These are phyloP conservation scores for Actinomortierella ambigua DNA, from an alignment of 371 early-diverging fungal genomes.

Conservation along the genomic window DNA sequence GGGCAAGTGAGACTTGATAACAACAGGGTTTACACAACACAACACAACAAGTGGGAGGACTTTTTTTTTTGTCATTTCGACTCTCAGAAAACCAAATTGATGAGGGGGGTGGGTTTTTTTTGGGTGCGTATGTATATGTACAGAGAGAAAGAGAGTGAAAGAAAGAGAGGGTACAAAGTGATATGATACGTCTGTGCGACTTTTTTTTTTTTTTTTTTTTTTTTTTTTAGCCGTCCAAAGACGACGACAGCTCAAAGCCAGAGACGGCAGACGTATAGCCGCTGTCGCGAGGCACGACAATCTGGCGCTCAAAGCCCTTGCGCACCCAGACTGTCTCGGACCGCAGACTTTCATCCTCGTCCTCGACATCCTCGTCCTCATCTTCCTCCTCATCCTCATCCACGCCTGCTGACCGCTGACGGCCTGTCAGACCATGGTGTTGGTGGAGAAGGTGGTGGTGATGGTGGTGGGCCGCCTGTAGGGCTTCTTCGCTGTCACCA, in stretches of 20 bases:
- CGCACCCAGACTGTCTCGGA: conserved; percentile 10
- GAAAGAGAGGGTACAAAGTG: not conserved
- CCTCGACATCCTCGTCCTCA: too few species aligned
- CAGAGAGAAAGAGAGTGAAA: not conserved
- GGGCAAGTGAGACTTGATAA: too few species aligned
- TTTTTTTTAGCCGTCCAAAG: not conserved
- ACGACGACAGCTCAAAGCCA: too few species aligned
- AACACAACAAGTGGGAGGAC: too few species aligned
- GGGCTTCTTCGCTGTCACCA: not conserved
- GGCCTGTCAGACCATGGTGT: not conserved
- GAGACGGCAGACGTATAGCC: too few species aligned
- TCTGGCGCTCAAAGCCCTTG: conserved; percentile 27
- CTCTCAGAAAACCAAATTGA: too few species aligned
- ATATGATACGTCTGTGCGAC: not conserved
- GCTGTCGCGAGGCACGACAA: conserved; percentile 4
- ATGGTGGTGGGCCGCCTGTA: not conserved
- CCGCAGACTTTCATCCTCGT: not conserved
- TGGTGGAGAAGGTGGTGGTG: not conserved
- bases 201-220: not conserved
- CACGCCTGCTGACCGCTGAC: too few species aligned
- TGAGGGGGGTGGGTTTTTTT: too few species aligned
- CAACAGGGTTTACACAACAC: too few species aligned
- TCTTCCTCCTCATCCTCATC: too few species aligned
- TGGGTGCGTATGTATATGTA: too few species aligned
- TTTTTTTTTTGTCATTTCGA: too few species aligned